A percentile compares a stretch with the other conserved stretches of the same genome.
phyloP scores from a whole-genome alignment of 371 early-diverging fungal species.

The Encephalitozoon romaleae region DNA sequence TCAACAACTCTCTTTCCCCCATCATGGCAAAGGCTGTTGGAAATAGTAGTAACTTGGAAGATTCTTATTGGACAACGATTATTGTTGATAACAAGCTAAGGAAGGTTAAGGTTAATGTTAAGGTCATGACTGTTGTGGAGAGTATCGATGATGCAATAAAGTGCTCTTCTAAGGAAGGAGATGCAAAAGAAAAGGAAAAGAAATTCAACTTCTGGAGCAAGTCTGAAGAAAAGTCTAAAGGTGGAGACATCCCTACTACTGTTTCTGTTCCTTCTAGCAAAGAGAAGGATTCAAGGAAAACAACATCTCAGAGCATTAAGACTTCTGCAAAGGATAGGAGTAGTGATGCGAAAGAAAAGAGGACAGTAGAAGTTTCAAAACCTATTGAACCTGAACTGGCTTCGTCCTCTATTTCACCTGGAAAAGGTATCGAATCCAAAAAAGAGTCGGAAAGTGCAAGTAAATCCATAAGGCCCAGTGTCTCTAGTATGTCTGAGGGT shows the following conservation, averaged over 20 bases:
- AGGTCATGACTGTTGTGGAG: conserved; percentile 29
- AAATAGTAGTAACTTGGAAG: neutral
- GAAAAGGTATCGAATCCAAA: neutral
- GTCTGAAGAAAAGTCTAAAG: neutral
- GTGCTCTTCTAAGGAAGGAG: neutral
- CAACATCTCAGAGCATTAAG: neutral
- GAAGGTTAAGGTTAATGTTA: conserved; percentile 27
- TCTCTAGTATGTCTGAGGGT: neutral
- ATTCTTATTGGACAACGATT: conserved; percentile 32
- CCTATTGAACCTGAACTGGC: neutral
- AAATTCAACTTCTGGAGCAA: neutral
- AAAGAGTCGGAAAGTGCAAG: neutral
- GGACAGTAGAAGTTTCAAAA: neutral
- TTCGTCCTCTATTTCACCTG: neutral
- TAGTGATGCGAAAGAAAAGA: neutral
- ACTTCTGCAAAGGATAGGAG: neutral
- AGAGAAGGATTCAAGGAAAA: neutral
- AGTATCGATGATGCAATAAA: neutral
- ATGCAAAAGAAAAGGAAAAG: neutral
- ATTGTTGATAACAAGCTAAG: conserved; percentile 8
- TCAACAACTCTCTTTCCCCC: neutral
- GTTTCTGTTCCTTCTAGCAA: neutral
- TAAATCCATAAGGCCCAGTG: neutral
- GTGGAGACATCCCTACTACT: neutral
- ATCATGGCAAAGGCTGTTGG: neutral